A percentile compares a stretch with the other conserved stretches of the same genome.
These are phyloP conservation scores for Corymbia maculata DNA, from an alignment of 345 rosid genomes.

Conservation along the genomic window DNA sequence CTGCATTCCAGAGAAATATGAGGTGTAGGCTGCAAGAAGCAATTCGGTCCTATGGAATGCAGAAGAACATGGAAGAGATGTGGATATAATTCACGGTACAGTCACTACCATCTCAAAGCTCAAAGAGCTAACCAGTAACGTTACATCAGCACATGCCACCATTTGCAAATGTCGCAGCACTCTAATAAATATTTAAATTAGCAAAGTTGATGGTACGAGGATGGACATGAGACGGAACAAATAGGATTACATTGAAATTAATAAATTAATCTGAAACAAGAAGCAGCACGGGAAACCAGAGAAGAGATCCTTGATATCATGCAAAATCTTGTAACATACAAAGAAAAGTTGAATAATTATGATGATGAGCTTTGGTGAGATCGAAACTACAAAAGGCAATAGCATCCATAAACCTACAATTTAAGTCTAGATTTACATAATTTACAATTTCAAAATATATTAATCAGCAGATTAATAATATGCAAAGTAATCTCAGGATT, in stretches of 20 bases:
- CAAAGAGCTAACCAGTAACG: neutral
- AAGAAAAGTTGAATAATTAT: neutral
- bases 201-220: neutral
- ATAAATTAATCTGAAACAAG: neutral
- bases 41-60: neutral
- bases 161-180: neutral
- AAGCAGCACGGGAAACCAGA: neutral
- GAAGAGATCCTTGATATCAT: neutral
- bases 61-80: neutral
- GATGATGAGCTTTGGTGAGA: neutral
- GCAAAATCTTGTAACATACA: neutral
- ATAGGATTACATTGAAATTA: neutral
- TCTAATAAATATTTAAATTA: neutral
- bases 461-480: neutral
- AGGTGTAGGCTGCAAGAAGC: neutral
- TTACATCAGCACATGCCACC: neutral
- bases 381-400: neutral
- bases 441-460: neutral
- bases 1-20: conserved; percentile 9
- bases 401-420: neutral
- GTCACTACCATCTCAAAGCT: neutral
- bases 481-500: neutral
- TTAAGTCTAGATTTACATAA: neutral
- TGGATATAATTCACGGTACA: neutral
- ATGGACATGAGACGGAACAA: neutral